These are phyloP conservation scores for Phytopythium montanum DNA, from an alignment of 352 stramenopile genomes.

Conservation along the genomic window DNA sequence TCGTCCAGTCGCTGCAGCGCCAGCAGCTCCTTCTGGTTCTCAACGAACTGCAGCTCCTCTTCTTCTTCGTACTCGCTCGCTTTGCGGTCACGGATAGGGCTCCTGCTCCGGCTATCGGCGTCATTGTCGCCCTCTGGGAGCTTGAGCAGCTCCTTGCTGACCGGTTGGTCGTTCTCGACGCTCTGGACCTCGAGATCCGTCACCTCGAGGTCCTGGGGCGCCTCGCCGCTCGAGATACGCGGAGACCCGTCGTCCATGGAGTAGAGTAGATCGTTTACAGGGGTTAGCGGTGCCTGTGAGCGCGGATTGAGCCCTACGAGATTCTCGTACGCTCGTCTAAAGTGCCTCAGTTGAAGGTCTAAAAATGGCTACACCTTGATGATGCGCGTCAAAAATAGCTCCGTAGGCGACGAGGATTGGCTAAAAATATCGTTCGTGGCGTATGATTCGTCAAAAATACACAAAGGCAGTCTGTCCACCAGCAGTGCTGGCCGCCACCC, in stretches of 20 bases:
- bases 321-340: not conserved
- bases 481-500: not conserved
- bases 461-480: not conserved
- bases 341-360: not conserved
- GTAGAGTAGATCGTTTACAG: not conserved
- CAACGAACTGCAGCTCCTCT: conserved; percentile 47
- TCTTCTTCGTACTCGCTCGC: conserved; percentile 16
- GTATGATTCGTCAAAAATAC: not conserved
- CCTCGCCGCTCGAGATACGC: not conserved
- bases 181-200: not conserved
- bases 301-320: not conserved
- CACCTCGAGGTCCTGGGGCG: not conserved
- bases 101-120: not conserved
- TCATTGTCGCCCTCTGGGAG: not conserved
- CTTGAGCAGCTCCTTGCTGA: too few species aligned
- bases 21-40: conserved; percentile 85
- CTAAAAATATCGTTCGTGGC: not conserved
- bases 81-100: too few species aligned
- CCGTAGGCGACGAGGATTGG: not conserved
- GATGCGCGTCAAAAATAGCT: too few species aligned
- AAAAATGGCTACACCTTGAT: not conserved
- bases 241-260: not conserved
- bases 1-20: conserved; percentile 89
- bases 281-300: not conserved
- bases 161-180: not conserved